Evolutionary conservation across 73 alveolate species (phyloP), one percentile per base, ranked within the genome.

Genomic region (Chromera velia): DNA sequence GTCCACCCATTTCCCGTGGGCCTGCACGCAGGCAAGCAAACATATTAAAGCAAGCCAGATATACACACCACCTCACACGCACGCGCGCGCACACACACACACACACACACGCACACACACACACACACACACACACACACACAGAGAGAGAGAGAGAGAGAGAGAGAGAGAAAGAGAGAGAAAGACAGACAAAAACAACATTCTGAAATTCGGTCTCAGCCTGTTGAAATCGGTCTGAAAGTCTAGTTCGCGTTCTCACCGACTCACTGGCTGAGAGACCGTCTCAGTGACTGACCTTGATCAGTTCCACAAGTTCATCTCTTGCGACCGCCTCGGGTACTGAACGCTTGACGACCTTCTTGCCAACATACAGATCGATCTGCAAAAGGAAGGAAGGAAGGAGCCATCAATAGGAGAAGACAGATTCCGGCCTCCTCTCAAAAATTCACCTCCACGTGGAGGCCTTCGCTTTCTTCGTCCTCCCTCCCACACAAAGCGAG

Each of bases 321-420:
- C 69, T 73, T 0, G 85, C 85, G n/a, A 47, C 67, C 33, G 49
- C 85, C 0, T 76, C 47, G 34, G 85, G 85, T 17, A 79, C 70
- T 47, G 55, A 79, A 32, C 80, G 47, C 85, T 79, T 79, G 48
- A 79, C 85, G 29, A 7, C 30, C 73, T 79, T 80, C 32, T 79
- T 66, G 32, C 69, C 69, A 49, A 79, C 85, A 32, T 79, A 79
- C 27, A 79, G 85, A 65, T 79, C 85, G 32, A 78, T 62, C 83
- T 75, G 63, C 0, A 1, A 13, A 48, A 19, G 10, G 18, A 0
- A 28, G 0, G 10, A 19, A 13, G 27, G 10, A 27, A 10, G 75
- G 62, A 9, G 46, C 40, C n/a, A 9, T 33, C 26, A 7, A 9
- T 48, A n/a, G 26, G 18, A 19, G 28, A 19, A 48, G 26, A n/a